phyloP scores from a whole-genome alignment of 345 rosid genomes.

The Carallia pectinifolia region DNA sequence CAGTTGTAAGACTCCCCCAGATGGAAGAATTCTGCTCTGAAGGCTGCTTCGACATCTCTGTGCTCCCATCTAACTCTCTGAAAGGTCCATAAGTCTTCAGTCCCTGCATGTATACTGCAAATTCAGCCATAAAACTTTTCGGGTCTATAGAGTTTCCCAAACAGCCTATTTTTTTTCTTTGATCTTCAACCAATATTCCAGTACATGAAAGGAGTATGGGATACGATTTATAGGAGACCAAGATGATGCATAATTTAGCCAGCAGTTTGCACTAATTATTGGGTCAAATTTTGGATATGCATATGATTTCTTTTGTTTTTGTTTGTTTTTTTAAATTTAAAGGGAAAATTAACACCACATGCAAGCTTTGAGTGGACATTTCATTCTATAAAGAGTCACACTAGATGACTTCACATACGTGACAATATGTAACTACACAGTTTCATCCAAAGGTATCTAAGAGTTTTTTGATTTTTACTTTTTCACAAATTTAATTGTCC shows the following conservation, averaged over 20 bases:
- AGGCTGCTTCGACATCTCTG: conserved; percentile 32
- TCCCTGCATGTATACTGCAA: conserved; percentile 35
- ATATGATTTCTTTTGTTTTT: conserved; percentile 5
- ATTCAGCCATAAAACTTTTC: conserved; percentile 25
- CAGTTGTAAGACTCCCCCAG: conserved; percentile 22
- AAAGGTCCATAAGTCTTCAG: conserved; percentile 24
- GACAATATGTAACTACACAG: too few species aligned
- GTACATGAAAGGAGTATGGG: not conserved
- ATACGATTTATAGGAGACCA: conserved; percentile 13
- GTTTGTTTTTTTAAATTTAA: conserved; percentile 27
- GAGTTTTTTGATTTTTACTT: too few species aligned
- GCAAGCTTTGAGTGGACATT: conserved; percentile 13
- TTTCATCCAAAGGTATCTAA: too few species aligned
- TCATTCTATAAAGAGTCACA: conserved; percentile 22
- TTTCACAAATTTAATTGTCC: too few species aligned
- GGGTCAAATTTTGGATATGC: conserved; percentile 10
- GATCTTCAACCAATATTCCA: not conserved
- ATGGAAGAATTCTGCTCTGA: conserved; percentile 31
- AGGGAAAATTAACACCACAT: conserved; percentile 18
- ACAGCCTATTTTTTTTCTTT: not conserved
- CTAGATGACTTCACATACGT: too few species aligned
- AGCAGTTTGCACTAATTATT: not conserved
- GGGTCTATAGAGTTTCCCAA: not conserved
- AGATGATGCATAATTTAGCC: not conserved
- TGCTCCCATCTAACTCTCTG: conserved; percentile 27